Percentiles rank a stretch among this genome's conserved stretches.
These are phyloP conservation scores for Endotrypanum monterogeii DNA, from an alignment of 208 protist genomes.

Conservation along the genomic window DNA sequence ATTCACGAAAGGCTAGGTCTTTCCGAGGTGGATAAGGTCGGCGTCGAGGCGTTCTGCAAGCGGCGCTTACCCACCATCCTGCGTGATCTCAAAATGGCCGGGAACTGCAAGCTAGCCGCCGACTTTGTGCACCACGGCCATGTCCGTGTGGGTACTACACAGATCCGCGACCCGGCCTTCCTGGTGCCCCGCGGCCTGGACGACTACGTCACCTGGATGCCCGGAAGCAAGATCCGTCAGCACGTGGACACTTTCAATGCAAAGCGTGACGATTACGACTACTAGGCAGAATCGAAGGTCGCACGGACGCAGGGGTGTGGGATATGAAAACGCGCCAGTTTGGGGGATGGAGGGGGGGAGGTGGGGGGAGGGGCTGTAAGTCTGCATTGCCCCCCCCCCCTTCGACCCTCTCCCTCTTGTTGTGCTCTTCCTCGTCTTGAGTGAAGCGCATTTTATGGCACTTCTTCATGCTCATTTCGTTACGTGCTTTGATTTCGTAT, in stretches of 20 bases:
- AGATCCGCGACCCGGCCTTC: constrained; percentile 89
- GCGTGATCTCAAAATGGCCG: constrained; percentile 84
- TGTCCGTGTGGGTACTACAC: constrained; percentile 86
- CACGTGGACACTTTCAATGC: constrained; percentile 90
- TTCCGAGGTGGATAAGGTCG: constrained; percentile 88
- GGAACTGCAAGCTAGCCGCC: constrained; percentile 86
- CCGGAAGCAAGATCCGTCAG: constrained; percentile 87
- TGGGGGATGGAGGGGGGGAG: not conserved
- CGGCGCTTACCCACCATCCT: constrained; percentile 89
- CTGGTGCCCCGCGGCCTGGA: constrained; percentile 84
- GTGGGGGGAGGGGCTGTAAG: not conserved
- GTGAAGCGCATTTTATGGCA: too few relatives aligned
- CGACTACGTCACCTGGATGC: constrained; percentile 91
- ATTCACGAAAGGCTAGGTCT: constrained; percentile 87
- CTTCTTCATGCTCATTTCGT: not conserved
- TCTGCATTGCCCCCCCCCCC: not conserved
- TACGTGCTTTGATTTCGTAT: not conserved
- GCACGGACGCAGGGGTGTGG: not conserved
- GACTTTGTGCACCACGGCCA: constrained; percentile 90
- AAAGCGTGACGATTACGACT: constrained; percentile 85
- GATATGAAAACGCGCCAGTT: too few relatives aligned
- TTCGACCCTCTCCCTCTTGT: not conserved
- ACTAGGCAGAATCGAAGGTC: constrained; percentile 18
- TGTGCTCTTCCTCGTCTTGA: not conserved
- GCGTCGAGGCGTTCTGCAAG: constrained; percentile 90